A percentile compares a stretch with the other conserved stretches of the same genome.
phyloP scores from a whole-genome alignment of 805 yeast species.

The Hanseniaspora osmophila region DNA sequence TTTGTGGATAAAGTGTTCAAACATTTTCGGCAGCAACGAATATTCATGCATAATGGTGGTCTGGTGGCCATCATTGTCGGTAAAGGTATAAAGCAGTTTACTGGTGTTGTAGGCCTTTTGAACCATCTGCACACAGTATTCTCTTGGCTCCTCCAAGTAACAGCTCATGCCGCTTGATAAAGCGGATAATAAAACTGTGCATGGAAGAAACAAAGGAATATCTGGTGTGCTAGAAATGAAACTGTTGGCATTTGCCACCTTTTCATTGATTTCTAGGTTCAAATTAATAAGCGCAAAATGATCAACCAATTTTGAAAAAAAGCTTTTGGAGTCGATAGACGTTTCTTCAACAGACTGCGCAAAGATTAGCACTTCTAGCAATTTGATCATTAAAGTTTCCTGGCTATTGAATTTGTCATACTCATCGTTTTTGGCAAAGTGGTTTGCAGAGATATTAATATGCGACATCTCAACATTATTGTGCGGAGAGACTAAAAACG shows the following conservation, averaged over 20 bases:
- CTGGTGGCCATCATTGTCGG: constrained; percentile 11
- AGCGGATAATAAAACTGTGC: constrained; percentile 58
- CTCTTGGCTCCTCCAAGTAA: constrained; percentile 54
- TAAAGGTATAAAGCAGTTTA: constrained; percentile 46
- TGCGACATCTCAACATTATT: constrained; percentile 17
- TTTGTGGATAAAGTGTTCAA: constrained; percentile 73
- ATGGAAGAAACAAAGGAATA: constrained; percentile 57
- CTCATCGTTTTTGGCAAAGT: constrained; percentile 25
- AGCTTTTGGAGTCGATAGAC: constrained; percentile 45
- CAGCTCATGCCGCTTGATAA: constrained; percentile 70
- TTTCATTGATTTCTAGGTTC: constrained; percentile 56
- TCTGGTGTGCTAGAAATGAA: constrained; percentile 71
- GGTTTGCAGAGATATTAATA: not conserved
- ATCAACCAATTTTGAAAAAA: constrained; percentile 55
- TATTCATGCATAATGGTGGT: constrained; percentile 53
- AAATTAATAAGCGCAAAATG: constrained; percentile 72
- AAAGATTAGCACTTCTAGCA: constrained; percentile 60
- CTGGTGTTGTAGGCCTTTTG: constrained; percentile 49
- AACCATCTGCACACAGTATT: constrained; percentile 56
- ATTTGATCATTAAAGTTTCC: constrained; percentile 47
- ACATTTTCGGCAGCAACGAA: constrained; percentile 62
- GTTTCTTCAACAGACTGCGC: constrained; percentile 65
- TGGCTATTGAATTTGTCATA: constrained; percentile 35
- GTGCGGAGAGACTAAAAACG: constrained; percentile 13
- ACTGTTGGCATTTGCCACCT: constrained; percentile 49